Evolutionary conservation across 495 filamentous ascomycete genomes (phyloP).

Genomic region (Trichocladium antarcticum): DNA sequence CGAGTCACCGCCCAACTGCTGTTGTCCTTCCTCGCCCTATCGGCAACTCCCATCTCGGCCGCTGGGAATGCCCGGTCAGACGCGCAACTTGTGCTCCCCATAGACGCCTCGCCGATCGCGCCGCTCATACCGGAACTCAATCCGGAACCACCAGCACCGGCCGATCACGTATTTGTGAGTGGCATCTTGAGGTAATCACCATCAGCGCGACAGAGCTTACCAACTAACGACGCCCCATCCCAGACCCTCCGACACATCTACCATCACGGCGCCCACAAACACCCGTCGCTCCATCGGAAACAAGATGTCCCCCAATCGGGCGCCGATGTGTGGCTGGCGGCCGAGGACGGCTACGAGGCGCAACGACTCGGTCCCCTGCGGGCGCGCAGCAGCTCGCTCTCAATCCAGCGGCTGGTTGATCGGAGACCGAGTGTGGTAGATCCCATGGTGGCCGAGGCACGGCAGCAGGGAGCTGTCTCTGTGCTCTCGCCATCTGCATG

Average conservation of each 20-base stretch:
- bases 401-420: conserved; percentile 71
- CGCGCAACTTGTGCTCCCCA: conserved; percentile 23
- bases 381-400: conserved; percentile 47
- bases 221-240: conserved; percentile 7
- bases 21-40: conserved; percentile 52
- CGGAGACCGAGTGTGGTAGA: conserved; percentile 65
- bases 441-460: conserved; percentile 56
- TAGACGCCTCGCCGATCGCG: conserved; percentile 26
- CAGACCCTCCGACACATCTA: conserved; percentile 81
- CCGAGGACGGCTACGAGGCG: conserved; percentile 49
- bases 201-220: background rate
- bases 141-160: conserved; percentile 29
- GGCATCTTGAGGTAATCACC: background rate
- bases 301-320: conserved; percentile 54
- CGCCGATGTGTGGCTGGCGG: conserved; percentile 50
- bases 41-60: conserved; percentile 29
- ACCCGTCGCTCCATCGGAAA: conserved; percentile 63
- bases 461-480: conserved; percentile 48
- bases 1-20: conserved; percentile 49
- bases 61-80: conserved; percentile 10
- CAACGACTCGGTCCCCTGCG: conserved; percentile 40
- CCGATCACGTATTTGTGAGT: conserved; percentile 43
- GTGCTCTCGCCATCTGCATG: conserved; percentile 59
- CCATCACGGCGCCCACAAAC: conserved; percentile 67
- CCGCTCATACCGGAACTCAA: conserved; percentile 33